phyloP scores from a whole-genome alignment of 441 rosid genomes.

The Jatropha podagrica region DNA sequence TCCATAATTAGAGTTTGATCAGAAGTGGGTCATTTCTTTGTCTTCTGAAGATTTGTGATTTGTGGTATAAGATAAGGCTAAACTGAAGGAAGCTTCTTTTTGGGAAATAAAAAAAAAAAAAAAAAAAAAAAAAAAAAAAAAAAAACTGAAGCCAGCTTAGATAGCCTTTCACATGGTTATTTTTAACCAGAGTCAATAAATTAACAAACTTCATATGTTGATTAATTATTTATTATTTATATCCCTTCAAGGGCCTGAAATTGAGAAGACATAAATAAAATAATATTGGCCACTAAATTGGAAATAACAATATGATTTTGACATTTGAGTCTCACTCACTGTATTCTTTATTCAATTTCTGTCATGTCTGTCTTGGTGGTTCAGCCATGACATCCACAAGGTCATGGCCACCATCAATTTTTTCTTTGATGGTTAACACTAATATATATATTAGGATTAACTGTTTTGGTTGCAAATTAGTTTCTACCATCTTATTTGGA shows the following conservation, averaged over 20 bases:
- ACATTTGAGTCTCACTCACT: constrained; percentile 11
- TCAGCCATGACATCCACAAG: not conserved
- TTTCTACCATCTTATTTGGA: too few relatives aligned
- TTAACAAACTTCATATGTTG: not conserved
- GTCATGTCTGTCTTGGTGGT: not conserved
- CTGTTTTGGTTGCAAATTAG: too few relatives aligned
- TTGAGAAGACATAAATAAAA: constrained; percentile 7
- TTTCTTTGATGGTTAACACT: too few relatives aligned
- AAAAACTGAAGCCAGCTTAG: too few relatives aligned
- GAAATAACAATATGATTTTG: constrained; percentile 4
- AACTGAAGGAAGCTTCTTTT: not conserved
- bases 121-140: too few relatives aligned
- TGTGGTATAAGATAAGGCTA: not conserved
- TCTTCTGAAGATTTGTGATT: not conserved
- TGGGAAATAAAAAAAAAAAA: too few relatives aligned
- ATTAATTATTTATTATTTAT: too few relatives aligned
- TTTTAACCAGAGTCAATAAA: not conserved
- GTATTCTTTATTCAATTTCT: constrained; percentile 1
- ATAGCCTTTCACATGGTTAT: not conserved
- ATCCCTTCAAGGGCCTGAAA: not conserved
- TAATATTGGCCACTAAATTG: constrained; percentile 4
- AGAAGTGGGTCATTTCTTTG: constrained; percentile 14
- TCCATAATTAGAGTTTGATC: constrained; percentile 10
- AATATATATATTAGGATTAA: too few relatives aligned
- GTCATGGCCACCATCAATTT: not conserved